Evolutionary conservation across 169 alveolate species (phyloP), one percentile per base, ranked within the genome.

Genomic region (Theileria parva): DNA sequence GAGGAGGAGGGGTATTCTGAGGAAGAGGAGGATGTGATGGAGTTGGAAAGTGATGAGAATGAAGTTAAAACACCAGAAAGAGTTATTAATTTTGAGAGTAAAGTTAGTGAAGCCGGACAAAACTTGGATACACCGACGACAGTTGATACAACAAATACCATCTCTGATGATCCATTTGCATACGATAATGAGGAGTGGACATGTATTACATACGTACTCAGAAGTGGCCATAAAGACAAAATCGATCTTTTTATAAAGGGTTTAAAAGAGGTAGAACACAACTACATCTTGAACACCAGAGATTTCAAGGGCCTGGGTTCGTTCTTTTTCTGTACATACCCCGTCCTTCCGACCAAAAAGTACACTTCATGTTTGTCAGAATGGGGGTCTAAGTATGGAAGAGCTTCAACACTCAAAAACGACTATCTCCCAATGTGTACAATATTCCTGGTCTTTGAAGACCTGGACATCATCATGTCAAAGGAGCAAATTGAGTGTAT

Each of bases 401-500:
- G 80, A 64, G 86, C 51, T 32, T 34, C 81, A 21, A 0, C 44
- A 19, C 12, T 21, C 15, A 25, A 32, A 32, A 68, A 68, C 39
- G 80, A 73, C 0, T 83, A 76, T 66, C 70, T 83, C 27, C 89
- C 89, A 28, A 55, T 50, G 15, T 83, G 89, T 23, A 61, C 79
- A 53, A 64, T 83, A 3, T 83, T 83, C 64, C 28, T 83, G 69
- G 77, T 27, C 21, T 34, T 83, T 55, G 81, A 83, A 67, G 81
- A 61, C 27, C 48, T 77, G 30, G 63, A 66, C 64, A 21, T 76
- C 21, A 37, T 63, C 19, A 27, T 83, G 23, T 77, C 89, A 19
- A 83, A 83, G 77, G 86, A 83, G 11, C 89, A 83, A 59, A 28
- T 53, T 8, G 89, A 83, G 21, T 83, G 89, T 50, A 27, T 83